phyloP scores from a whole-genome alignment of 371 early-diverging fungal species.

The Mucor racemosus region DNA sequence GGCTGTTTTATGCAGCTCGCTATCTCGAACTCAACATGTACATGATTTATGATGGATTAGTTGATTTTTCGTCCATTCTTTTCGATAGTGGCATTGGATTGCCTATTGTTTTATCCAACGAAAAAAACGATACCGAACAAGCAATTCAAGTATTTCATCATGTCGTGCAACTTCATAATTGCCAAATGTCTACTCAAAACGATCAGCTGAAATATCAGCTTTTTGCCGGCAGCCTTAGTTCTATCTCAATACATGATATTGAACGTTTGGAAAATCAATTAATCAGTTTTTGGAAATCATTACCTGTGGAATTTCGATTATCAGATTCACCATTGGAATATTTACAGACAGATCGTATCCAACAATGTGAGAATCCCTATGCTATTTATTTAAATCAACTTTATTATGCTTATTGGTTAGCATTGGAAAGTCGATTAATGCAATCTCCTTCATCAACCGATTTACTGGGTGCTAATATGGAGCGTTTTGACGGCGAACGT shows the following conservation, averaged over 20 bases:
- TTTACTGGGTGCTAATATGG: conserved; percentile 30
- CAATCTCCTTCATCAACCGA: conserved; percentile 31
- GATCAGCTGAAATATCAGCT: conserved; percentile 35
- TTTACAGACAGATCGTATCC: conserved; percentile 37
- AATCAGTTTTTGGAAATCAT: conserved; percentile 36
- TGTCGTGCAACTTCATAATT: conserved; percentile 36
- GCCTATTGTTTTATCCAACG: conserved; percentile 33
- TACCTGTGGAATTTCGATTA: conserved; percentile 35
- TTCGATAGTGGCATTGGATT: conserved; percentile 42
- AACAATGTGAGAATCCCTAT: conserved; percentile 30
- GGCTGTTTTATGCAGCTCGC: conserved; percentile 41
- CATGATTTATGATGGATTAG: conserved; percentile 33
- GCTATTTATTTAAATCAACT: conserved; percentile 40
- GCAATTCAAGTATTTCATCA: conserved; percentile 27
- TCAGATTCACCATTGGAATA: conserved; percentile 41
- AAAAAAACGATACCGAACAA: conserved; percentile 13
- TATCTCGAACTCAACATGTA: conserved; percentile 36
- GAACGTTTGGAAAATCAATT: conserved; percentile 39
- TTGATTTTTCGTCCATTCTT: conserved; percentile 30
- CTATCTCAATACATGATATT: conserved; percentile 27
- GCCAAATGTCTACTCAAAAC: conserved; percentile 24
- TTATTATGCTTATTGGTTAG: conserved; percentile 43
- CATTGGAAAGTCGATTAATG: conserved; percentile 42
- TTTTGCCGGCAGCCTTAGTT: conserved; percentile 29
- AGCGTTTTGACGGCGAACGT: conserved; percentile 40